Percentiles rank a stretch among this genome's conserved stretches.
Evolutionary conservation across 2,329 filamentous ascomycete genomes (phyloP).

Genomic region (Alternaria novae-zelandiae): DNA sequence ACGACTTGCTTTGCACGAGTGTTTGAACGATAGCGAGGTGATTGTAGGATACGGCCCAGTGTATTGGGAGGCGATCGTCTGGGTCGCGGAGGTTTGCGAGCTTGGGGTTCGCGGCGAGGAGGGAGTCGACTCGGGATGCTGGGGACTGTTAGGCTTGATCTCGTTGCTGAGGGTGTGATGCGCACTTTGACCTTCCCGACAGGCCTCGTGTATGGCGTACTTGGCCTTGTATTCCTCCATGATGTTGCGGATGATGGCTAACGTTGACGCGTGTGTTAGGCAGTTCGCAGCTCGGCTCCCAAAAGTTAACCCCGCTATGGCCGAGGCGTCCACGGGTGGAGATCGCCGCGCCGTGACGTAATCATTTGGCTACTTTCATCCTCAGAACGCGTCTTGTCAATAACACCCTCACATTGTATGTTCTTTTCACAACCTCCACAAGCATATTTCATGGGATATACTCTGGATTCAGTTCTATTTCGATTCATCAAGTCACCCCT

Average conservation of each 20-base stretch:
- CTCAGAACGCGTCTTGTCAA: neutral
- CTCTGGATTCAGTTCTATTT: too few species aligned
- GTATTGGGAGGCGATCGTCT: slow-evolving; percentile 87
- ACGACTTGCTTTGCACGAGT: slow-evolving; percentile 72
- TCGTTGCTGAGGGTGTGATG: neutral
- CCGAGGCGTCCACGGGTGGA: slow-evolving; percentile 4
- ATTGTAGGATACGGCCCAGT: slow-evolving; percentile 92
- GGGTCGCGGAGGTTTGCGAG: slow-evolving; percentile 76
- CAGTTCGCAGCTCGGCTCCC: neutral
- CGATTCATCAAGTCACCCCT: too few species aligned
- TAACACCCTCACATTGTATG: neutral
- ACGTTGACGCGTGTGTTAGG: neutral
- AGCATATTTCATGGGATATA: too few species aligned
- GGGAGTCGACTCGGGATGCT: slow-evolving; percentile 76
- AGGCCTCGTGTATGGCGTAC: slow-evolving; percentile 86
- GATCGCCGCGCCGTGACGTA: slow-evolving; percentile 2
- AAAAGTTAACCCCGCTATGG: slow-evolving; percentile 5
- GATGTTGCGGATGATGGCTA: neutral
- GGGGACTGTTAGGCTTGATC: slow-evolving; percentile 66
- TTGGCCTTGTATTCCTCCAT: slow-evolving; percentile 58
- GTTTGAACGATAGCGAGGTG: slow-evolving; percentile 75
- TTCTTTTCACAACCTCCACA: neutral
- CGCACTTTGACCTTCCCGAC: slow-evolving; percentile 82
- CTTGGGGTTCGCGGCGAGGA: slow-evolving; percentile 79
- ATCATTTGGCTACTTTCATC: neutral